Evolutionary conservation across 768 basidiomycete genomes (phyloP).

Genomic region (Tulasnella sp.): DNA sequence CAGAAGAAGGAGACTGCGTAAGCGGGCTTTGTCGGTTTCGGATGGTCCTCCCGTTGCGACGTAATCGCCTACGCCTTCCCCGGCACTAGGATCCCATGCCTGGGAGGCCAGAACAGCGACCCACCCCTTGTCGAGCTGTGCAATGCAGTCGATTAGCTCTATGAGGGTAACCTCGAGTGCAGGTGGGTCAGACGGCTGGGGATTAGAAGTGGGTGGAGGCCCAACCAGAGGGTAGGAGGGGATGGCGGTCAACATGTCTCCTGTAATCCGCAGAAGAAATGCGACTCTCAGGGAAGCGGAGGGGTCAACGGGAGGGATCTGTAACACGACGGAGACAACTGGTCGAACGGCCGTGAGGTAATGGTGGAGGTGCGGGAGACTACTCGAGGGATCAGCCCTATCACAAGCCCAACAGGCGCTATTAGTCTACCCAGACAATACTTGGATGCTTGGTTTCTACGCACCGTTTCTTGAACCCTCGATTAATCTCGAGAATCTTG

Average conservation of each 20-base stretch:
- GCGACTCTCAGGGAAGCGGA: slow-evolving; percentile 64
- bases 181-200: slow-evolving; percentile 36
- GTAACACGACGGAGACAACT: slow-evolving; percentile 60
- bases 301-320: slow-evolving; percentile 69
- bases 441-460: slow-evolving; percentile 34
- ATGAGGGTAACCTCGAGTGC: slow-evolving; percentile 43
- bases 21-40: slow-evolving; percentile 69
- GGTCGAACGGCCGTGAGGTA: slow-evolving; percentile 59
- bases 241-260: slow-evolving; percentile 59
- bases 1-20: slow-evolving; percentile 61
- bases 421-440: background rate
- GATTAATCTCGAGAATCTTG: slow-evolving; percentile 59
- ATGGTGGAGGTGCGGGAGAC: slow-evolving; percentile 49
- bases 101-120: slow-evolving; percentile 58
- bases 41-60: slow-evolving; percentile 44
- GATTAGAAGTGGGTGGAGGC: slow-evolving; percentile 7
- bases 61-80: slow-evolving; percentile 38
- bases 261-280: slow-evolving; percentile 67
- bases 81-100: slow-evolving; percentile 59
- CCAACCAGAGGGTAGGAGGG: slow-evolving; percentile 51
- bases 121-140: slow-evolving; percentile 75
- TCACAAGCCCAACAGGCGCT: background rate
- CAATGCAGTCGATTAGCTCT: slow-evolving; percentile 60
- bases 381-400: background rate
- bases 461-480: slow-evolving; percentile 72